Percentiles rank a stretch among this genome's conserved stretches.
Evolutionary conservation across 108 stramenopile genomes (phyloP).

Genomic region (Skeletonema marinoi): DNA sequence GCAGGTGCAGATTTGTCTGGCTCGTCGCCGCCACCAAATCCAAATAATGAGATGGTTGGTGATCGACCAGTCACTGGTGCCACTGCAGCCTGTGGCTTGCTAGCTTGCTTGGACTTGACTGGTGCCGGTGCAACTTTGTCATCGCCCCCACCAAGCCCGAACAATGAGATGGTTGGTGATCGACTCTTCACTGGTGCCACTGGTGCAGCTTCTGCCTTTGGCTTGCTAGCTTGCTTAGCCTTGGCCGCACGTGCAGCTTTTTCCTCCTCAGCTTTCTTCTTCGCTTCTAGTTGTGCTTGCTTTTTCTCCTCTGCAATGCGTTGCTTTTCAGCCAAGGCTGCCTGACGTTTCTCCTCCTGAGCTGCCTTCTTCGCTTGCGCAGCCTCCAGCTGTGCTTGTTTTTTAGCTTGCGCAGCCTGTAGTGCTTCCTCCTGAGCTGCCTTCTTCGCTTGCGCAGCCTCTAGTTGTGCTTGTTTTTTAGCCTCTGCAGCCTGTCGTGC

Average conservation of each 20-base stretch:
- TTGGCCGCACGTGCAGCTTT: constrained; percentile 8
- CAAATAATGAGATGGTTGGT: constrained; percentile 40
- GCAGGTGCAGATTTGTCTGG: constrained; percentile 6
- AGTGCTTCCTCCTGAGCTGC: constrained; percentile 2
- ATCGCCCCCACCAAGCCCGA: no score
- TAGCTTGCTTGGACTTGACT: constrained; percentile 5
- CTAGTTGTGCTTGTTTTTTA: background rate
- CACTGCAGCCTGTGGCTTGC: constrained; percentile 28
- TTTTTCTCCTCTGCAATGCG: background rate
- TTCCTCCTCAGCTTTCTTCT: constrained; percentile 2
- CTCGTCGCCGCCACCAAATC: constrained; percentile 23
- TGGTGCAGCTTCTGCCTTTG: no score
- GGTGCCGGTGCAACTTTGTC: background rate
- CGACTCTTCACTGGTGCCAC: no score
- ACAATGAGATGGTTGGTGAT: no score
- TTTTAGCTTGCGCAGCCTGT: background rate
- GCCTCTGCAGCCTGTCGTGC: constrained; percentile 24
- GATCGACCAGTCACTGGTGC: constrained; percentile 16
- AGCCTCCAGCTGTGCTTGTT: background rate
- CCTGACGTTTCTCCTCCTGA: constrained; percentile 3
- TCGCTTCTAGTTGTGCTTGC: constrained; percentile 8
- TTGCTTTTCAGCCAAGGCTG: constrained; percentile 8
- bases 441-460: constrained; percentile 15
- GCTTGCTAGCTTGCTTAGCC: background rate
- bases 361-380: constrained; percentile 17